A percentile compares a stretch with the other conserved stretches of the same genome.
These are phyloP conservation scores for Fusarium pseudograminearum DNA, from an alignment of 2,329 filamentous ascomycete genomes.

Conservation along the genomic window DNA sequence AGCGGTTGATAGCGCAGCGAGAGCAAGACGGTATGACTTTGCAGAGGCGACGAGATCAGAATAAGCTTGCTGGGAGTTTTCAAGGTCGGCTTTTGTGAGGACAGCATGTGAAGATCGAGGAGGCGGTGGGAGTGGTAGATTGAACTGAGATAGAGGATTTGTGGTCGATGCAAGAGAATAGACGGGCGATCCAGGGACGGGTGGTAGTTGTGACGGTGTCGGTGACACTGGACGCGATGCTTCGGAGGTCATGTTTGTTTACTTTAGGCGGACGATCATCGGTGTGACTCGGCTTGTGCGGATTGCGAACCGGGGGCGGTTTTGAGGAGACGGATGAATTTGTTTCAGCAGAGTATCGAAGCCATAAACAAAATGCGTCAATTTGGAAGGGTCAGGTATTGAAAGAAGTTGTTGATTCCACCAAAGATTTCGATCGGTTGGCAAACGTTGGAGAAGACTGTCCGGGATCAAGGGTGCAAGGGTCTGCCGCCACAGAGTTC, in stretches of 20 bases:
- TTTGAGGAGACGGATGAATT: not conserved
- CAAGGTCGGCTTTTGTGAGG: slow-evolving; percentile 72
- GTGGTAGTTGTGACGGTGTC: slow-evolving; percentile 67
- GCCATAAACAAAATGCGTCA: slow-evolving; percentile 3
- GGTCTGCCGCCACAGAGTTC: slow-evolving; percentile 16
- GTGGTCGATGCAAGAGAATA: slow-evolving; percentile 73
- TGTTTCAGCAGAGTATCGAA: slow-evolving; percentile 16
- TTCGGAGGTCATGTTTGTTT: slow-evolving; percentile 51
- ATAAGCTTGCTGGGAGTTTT: slow-evolving; percentile 72
- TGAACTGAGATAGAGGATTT: slow-evolving; percentile 69
- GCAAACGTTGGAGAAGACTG: slow-evolving; percentile 44
- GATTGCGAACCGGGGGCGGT: not conserved
- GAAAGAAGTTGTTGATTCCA: slow-evolving; percentile 22
- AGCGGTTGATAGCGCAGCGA: slow-evolving; percentile 70
- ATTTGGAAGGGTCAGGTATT: slow-evolving; percentile 10
- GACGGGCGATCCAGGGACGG: slow-evolving; percentile 71
- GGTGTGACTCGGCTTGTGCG: slow-evolving; percentile 26
- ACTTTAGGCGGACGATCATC: slow-evolving; percentile 32
- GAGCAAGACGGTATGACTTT: slow-evolving; percentile 72
- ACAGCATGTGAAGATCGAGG: slow-evolving; percentile 69
- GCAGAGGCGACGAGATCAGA: slow-evolving; percentile 70
- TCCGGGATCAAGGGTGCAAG: slow-evolving; percentile 25
- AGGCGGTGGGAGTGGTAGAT: slow-evolving; percentile 70
- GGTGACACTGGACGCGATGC: slow-evolving; percentile 60
- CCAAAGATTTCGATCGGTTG: slow-evolving; percentile 24